Percentiles rank a stretch among this genome's conserved stretches.
Conservation (phyloP, 495 filamentous ascomycete genomes). For the Neurospora sp. region DNA sequence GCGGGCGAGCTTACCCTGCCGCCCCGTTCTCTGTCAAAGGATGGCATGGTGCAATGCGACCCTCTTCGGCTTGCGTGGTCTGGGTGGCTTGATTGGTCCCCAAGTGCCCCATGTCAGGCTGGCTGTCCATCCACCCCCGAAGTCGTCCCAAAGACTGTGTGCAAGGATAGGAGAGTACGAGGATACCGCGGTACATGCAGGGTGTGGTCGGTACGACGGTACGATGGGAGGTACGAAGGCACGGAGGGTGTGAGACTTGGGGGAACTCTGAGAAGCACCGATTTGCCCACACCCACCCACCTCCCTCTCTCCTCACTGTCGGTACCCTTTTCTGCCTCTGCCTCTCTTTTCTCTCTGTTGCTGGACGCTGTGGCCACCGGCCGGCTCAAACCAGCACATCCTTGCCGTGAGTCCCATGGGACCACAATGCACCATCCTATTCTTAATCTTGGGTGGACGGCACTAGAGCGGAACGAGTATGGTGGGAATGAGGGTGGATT, state of each 20-base stretch:
- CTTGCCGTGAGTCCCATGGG: constrained; percentile 15
- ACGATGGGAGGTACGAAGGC: neutral
- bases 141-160: neutral
- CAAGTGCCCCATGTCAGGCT: constrained; percentile 21
- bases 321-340: constrained; percentile 1
- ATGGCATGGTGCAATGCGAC: constrained; percentile 14
- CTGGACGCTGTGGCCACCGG: constrained; percentile 7
- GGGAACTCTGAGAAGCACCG: neutral
- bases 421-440: constrained; percentile 24
- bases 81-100: constrained; percentile 25
- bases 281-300: neutral
- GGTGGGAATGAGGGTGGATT: constrained; percentile 12
- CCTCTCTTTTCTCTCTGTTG: neutral
- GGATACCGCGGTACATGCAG: constrained; percentile 1
- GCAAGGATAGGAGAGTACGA: neutral
- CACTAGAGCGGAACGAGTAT: constrained; percentile 17
- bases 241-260: neutral
- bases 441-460: constrained; percentile 23
- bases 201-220: neutral
- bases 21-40: constrained; percentile 23
- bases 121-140: constrained; percentile 1
- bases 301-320: neutral
- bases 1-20: constrained; percentile 13
- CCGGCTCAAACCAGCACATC: constrained; percentile 21
- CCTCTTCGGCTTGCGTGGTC: constrained; percentile 22